These are phyloP conservation scores for Aspergillus leporis DNA, from an alignment of 495 filamentous ascomycete genomes.

Conservation along the genomic window DNA sequence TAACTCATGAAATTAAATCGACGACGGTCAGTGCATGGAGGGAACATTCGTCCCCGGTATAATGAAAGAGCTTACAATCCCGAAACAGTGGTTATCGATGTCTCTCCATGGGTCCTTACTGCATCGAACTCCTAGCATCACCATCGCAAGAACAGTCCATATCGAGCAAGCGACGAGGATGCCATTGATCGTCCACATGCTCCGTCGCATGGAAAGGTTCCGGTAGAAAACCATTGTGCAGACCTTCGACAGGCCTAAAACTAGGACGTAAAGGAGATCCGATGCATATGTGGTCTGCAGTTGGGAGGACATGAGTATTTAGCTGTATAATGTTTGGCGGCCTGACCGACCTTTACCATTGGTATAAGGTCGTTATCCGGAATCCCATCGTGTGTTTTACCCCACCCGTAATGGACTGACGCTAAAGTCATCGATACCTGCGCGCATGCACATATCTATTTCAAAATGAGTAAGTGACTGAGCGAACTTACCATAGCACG, in stretches of 20 bases:
- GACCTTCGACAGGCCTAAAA: constrained; percentile 21
- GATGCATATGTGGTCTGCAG: constrained; percentile 13
- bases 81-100: background rate
- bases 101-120: background rate
- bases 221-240: constrained; percentile 19
- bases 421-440: constrained; percentile 14
- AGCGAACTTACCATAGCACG: background rate
- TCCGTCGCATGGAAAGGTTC: background rate
- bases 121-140: background rate
- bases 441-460: constrained; percentile 16
- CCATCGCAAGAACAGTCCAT: background rate
- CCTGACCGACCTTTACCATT: background rate
- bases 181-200: background rate
- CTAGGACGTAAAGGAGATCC: constrained; percentile 23
- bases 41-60: background rate
- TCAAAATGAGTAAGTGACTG: background rate
- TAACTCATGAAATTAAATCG: background rate
- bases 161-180: background rate
- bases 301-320: background rate
- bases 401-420: constrained; percentile 25
- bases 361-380: background rate
- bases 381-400: constrained; percentile 5
- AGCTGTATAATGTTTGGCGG: background rate
- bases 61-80: background rate
- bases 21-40: background rate